A percentile compares a stretch with the other conserved stretches of the same genome.
These are phyloP conservation scores for Neonectria faginata DNA, from an alignment of 2,329 filamentous ascomycete genomes.

Conservation along the genomic window DNA sequence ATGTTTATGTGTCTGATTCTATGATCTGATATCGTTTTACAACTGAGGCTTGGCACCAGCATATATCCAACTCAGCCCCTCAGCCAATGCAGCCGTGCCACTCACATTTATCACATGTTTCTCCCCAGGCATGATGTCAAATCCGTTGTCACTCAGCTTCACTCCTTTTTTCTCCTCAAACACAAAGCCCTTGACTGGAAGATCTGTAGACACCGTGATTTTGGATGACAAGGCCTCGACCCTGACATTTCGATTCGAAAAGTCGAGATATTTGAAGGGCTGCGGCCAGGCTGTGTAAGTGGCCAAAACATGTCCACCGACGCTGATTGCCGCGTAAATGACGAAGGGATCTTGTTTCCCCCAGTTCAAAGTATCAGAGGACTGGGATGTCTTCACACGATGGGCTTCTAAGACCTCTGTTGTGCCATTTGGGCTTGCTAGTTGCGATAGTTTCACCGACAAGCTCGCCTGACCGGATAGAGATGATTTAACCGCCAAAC, in stretches of 20 bases:
- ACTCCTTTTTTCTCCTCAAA: constrained; percentile 61
- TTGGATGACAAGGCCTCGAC: constrained; percentile 46
- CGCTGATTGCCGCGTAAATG: constrained; percentile 57
- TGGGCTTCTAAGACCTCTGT: constrained; percentile 49
- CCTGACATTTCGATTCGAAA: constrained; percentile 55
- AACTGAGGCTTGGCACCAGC: neutral
- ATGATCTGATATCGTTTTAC: neutral
- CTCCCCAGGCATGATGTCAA: constrained; percentile 67
- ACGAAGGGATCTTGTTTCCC: constrained; percentile 59
- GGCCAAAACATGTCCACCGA: constrained; percentile 54
- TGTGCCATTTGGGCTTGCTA: constrained; percentile 52
- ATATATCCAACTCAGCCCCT: neutral
- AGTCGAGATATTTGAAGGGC: constrained; percentile 69
- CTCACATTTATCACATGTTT: constrained; percentile 35
- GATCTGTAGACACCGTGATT: constrained; percentile 51
- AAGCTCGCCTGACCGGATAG: constrained; percentile 54
- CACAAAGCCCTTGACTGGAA: constrained; percentile 68
- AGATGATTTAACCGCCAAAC: constrained; percentile 54
- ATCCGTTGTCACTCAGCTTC: constrained; percentile 66
- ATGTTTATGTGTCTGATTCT: neutral
- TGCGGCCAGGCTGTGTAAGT: constrained; percentile 70
- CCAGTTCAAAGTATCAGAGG: constrained; percentile 45
- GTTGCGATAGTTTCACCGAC: constrained; percentile 43
- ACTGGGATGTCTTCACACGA: neutral
- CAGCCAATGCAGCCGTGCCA: neutral